Evolutionary conservation across 306 rosid genomes (phyloP), one percentile per base, ranked within the genome.

Genomic region (Prunus salicina): DNA sequence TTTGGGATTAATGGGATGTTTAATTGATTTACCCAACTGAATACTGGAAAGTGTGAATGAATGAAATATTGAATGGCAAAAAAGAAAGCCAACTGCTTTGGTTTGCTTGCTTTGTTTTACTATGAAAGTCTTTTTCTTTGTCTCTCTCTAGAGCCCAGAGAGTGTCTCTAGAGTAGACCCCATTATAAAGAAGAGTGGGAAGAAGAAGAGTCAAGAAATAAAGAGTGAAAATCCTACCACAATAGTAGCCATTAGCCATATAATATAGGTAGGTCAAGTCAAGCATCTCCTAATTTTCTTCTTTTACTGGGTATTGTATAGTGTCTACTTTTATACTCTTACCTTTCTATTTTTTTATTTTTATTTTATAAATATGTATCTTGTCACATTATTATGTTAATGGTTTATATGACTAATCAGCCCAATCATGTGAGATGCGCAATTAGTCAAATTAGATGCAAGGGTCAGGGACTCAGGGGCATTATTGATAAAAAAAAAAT

Each of bases 61-160:
- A 58, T 27, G 18, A 58, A 58, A 55, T 51, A 67, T 65, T 20
- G 80, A 81, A 72, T 2, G 58, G 65, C 19, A 1, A 34, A 34
- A 34, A 1, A 34, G 56, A 84, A 73, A 72, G 49, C 76, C 76
- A 78, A 81, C 76, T 0, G 63, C 78, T 43, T 73, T 53, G 73
- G 80, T 57, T 78, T 41, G 34, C 20, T 58, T 71, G 62, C 34
- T 52, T 76, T 73, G 63, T 71, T 55, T 63, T 69, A 25, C 50
- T 80, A 64, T 12, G 82, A 65, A 32, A 60, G 72, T 64, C 79
- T 72, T 60, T 79, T 18, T 51, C 74, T 73, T 67, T 84, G 66
- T 83, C 80, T 83, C 73, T 75, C 84, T 80, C 72, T 46, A 12
- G 32, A 73, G 62, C 67, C 60, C 50, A 64, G 41, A 49, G 73